Base-by-base conservation (phyloP, 805 yeast genomes). In the Candida morakotiae region DNA sequence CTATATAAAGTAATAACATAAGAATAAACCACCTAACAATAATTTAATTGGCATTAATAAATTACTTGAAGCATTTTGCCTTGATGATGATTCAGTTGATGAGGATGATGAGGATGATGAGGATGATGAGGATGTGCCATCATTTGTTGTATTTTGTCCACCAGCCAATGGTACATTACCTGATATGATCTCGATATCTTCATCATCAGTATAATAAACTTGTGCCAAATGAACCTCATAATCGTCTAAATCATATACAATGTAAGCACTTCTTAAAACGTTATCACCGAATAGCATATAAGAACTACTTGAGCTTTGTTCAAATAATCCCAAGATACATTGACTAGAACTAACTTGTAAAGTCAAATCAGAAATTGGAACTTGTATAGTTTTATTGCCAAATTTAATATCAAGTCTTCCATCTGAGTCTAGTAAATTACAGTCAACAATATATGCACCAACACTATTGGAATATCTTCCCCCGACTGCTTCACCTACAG, bases 161-260 rank as follows among this genome's bases (percentile, higher is more conserved):
- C 40, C 40, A 21, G 35, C 26, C 8, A 23, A 28, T 28, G 43
- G 39, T 11, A 35, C 34, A n/a, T 28, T 17, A 10, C n/a, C 13
- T 3, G 25, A 28, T 28, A 81, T 70, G 8, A 58, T 64, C 37
- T 76, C 77, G 31, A 79, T 67, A 39, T 75, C 56, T 39, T 62
- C 62, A 10, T 55, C 53, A 37, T 46, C 34, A 23, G 64, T 48
- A 37, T 55, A 54, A 14, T 44, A 47, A 19, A 43, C 58, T 34
- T 52, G 63, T 6, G 66, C 85, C 51, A 83, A 46, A 3, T 84
- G 77, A 26, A 83, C 62, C 48, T 75, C 68, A 32, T 58, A 59
- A 49, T 72, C 72, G 22, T 78, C 85, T 35, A 80, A 58, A 55
- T 83, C 83, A 55, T 73, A 80, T 11, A 80, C 86, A 19, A 78